phyloP scores from a whole-genome alignment of 306 rosid species.

The Dryas alaskensis region DNA sequence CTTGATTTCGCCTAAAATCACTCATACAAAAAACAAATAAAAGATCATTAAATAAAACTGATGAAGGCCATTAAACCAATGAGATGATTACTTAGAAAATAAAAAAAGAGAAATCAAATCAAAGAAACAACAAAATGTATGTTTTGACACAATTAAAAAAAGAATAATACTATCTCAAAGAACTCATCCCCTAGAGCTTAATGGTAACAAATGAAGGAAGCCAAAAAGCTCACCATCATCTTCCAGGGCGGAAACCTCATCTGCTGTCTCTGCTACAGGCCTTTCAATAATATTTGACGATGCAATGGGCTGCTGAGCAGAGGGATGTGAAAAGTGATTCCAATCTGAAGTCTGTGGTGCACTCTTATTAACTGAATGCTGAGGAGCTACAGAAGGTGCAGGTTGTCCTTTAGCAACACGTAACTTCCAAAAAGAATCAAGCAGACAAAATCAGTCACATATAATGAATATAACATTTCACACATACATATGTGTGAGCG shows the following conservation, averaged over 20 bases:
- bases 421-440: conserved; percentile 49
- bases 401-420: conserved; percentile 77
- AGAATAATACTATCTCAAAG: background rate
- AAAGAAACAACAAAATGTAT: background rate
- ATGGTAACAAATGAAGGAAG: background rate
- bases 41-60: background rate
- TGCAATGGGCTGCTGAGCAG: conserved; percentile 30
- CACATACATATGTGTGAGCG: background rate
- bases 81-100: background rate
- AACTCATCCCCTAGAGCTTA: background rate
- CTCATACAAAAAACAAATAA: background rate
- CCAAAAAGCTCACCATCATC: conserved; percentile 44
- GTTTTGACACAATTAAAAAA: background rate
- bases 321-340: conserved; percentile 32
- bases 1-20: conserved; percentile 62
- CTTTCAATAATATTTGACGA: conserved; percentile 31
- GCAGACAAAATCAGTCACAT: conserved; percentile 33
- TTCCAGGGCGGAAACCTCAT: conserved; percentile 34
- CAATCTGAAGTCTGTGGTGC: conserved; percentile 37
- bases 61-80: background rate
- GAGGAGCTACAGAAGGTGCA: conserved; percentile 32
- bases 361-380: conserved; percentile 33
- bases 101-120: background rate
- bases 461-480: background rate
- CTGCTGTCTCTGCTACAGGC: conserved; percentile 36